Conservation (phyloP, 2,329 filamentous ascomycete species). For the Davidsoniella australis region DNA sequence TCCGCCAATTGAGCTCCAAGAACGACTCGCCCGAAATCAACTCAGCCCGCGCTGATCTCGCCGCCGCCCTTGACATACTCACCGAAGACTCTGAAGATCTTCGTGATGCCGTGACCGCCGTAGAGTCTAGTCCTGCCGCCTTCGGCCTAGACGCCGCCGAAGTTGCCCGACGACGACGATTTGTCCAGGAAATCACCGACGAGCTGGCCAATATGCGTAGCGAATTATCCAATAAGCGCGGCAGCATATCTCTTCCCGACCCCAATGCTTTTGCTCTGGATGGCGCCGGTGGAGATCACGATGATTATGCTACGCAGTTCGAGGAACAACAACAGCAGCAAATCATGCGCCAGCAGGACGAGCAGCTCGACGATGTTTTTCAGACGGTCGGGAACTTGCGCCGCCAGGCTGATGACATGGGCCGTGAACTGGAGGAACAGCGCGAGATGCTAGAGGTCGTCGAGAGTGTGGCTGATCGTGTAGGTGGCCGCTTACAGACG, state of each 20-base stretch:
- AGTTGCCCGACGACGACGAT: constrained; percentile 57
- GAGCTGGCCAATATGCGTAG: constrained; percentile 82
- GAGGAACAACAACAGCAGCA: constrained; percentile 82
- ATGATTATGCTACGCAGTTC: constrained; percentile 59
- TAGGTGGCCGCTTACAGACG: constrained; percentile 68
- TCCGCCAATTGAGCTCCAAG: constrained; percentile 65
- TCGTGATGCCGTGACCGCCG: constrained; percentile 66
- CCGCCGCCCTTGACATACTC: constrained; percentile 46
- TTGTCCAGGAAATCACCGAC: constrained; percentile 76
- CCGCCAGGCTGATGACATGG: constrained; percentile 88
- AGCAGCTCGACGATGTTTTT: constrained; percentile 83
- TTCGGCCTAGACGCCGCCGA: constrained; percentile 77
- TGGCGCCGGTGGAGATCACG: constrained; percentile 24
- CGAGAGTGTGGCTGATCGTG: constrained; percentile 69
- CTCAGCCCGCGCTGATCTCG: constrained; percentile 55
- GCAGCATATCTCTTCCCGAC: constrained; percentile 31
- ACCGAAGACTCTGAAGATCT: constrained; percentile 80
- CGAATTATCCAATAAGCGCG: constrained; percentile 36
- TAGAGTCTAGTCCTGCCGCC: constrained; percentile 71
- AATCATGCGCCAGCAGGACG: constrained; percentile 89
- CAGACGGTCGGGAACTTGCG: constrained; percentile 81
- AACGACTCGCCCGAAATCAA: constrained; percentile 68
- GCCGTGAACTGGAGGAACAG: constrained; percentile 89
- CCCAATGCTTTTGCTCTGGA: constrained; percentile 41
- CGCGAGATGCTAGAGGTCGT: constrained; percentile 72